Evolutionary conservation across 2,329 filamentous ascomycete genomes (phyloP).

Genomic region (Didymella lethalis): DNA sequence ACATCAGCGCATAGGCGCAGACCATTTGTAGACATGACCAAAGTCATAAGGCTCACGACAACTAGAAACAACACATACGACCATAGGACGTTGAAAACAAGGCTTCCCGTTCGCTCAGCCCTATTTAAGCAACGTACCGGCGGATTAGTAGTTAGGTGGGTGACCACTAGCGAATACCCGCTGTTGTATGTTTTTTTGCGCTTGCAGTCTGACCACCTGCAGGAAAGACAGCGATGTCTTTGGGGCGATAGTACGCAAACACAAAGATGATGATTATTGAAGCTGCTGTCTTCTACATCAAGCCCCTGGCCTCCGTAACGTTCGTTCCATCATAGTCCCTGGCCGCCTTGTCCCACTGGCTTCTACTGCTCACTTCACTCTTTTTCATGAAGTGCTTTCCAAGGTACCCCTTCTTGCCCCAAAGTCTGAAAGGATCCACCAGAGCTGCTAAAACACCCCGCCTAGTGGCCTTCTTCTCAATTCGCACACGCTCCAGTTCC

Average conservation of each 20-base stretch:
- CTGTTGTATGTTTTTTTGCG: not conserved
- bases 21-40: not conserved
- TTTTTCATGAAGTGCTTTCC: conserved; percentile 31
- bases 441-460: conserved; percentile 28
- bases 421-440: conserved; percentile 45
- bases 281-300: not conserved
- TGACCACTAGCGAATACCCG: conserved; percentile 1
- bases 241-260: not conserved
- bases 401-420: conserved; percentile 41
- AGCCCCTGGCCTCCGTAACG: not conserved
- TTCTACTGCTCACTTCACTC: conserved; percentile 2
- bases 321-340: not conserved
- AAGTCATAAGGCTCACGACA: not conserved
- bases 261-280: not conserved
- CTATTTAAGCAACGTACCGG: conserved; percentile 5
- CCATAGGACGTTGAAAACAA: not conserved
- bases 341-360: not conserved
- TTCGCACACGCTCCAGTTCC: conserved; percentile 38
- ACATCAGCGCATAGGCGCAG: not conserved
- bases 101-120: conserved; percentile 1
- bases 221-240: not conserved
- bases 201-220: not conserved
- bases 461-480: conserved; percentile 40
- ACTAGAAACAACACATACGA: not conserved
- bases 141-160: conserved; percentile 3